Evolutionary conservation across 2,329 filamentous ascomycete genomes (phyloP), one percentile per base, ranked within the genome.

Genomic region (Colletotrichum coccodes): DNA sequence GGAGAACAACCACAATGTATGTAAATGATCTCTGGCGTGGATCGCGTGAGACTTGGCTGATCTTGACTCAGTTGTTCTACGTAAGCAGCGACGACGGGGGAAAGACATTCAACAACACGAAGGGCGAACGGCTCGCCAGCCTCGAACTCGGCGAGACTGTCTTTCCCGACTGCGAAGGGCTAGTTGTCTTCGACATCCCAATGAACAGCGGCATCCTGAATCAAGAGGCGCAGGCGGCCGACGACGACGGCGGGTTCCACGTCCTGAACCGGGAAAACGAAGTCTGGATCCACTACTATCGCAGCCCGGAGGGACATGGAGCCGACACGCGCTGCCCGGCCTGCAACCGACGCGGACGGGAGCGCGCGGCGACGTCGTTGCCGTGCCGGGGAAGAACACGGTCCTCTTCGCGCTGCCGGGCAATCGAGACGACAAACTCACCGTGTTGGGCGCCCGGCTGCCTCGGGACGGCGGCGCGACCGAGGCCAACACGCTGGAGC

Each of bases 141-240:
- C 67, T 70, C 3, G 63, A 68, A 26, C 23, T 62, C 4, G 67
- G 67, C 16, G 64, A 68, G 63, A 67, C 67, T 5, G 58, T 70
- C 6, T 62, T 68, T 3, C 67, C 67, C 23, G 64, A 70, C 44
- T 38, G 49, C 40, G 56, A 62, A n/a, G 67, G 58, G 9, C 50
- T 70, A n/a, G 36, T 68, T n/a, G 57, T 68, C 6, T 70, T 62
- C 46, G 64, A 58, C 36, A 70, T 70, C n/a, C 67, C 67, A n/a
- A 64, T 47, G 44, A 49, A 63, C 58, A 67, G 47, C 23, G 67
- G 67, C 1, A 62, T 70, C 23, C 36, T 68, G 7, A 70, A 70
- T 36, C 67, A 70, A 36, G 67, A 70, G 58, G 67, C 67, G 5
- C 67, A 70, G 26, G 67, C 64, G 9, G 67, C 58, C 4, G 67